Conservation (phyloP, 495 filamentous ascomycete genomes). For the Pyrenopolyporus hunteri region DNA sequence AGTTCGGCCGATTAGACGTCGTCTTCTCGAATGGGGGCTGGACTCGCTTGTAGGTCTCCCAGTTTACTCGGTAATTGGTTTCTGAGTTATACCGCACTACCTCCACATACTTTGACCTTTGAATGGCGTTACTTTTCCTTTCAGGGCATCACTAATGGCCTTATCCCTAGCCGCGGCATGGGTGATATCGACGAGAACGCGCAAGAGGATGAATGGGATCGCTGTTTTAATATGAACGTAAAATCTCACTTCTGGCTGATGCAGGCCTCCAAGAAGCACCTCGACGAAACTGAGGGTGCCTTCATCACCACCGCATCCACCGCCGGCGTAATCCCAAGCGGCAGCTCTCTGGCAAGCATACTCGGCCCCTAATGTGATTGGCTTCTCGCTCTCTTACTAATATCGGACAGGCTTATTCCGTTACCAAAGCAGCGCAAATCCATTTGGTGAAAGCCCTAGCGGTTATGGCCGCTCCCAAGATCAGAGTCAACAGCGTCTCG, state of each 20-base stretch:
- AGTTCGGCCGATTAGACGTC: constrained; percentile 59
- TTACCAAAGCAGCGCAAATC: constrained; percentile 63
- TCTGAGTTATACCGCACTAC: too few relatives aligned
- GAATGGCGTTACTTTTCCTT: background rate
- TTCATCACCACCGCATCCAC: constrained; percentile 61
- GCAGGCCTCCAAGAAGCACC: constrained; percentile 52
- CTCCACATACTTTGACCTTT: too few relatives aligned
- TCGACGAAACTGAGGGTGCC: constrained; percentile 56
- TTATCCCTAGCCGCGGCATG: constrained; percentile 47
- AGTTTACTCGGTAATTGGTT: too few relatives aligned
- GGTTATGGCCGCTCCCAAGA: constrained; percentile 55
- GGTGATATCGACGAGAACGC: constrained; percentile 60
- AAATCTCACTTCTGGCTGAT: constrained; percentile 63
- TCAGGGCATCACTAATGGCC: constrained; percentile 1
- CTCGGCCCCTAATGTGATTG: background rate
- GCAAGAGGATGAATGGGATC: constrained; percentile 63
- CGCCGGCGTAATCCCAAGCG: constrained; percentile 59
- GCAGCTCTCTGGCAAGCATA: constrained; percentile 52
- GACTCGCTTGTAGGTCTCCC: constrained; percentile 51
- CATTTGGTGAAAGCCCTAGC: constrained; percentile 60
- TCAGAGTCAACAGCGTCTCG: constrained; percentile 60
- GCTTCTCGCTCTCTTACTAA: constrained; percentile 3
- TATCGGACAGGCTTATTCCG: constrained; percentile 50
- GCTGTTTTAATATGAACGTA: constrained; percentile 63
- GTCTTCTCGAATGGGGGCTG: constrained; percentile 64